Evolutionary conservation across 2,329 filamentous ascomycete species (phyloP).

Genomic region (Talaromyces sp.): DNA sequence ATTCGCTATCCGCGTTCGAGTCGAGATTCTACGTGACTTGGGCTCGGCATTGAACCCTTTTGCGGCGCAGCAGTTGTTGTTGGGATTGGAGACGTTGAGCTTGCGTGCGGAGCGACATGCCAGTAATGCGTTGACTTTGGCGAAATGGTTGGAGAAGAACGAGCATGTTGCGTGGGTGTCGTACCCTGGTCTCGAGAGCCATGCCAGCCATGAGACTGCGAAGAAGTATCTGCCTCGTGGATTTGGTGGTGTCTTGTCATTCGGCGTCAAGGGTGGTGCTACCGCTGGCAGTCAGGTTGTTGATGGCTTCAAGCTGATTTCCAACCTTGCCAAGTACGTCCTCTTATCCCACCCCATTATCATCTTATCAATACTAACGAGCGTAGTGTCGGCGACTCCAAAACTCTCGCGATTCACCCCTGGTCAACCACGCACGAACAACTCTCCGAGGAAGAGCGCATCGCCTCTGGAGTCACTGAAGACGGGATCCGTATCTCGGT

Average conservation of each 20-base stretch:
- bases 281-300: constrained; percentile 83
- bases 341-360: not conserved
- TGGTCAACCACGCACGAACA: constrained; percentile 96
- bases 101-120: constrained; percentile 84
- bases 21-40: constrained; percentile 86
- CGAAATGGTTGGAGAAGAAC: constrained; percentile 78
- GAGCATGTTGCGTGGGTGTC: constrained; percentile 87
- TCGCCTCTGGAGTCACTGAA: constrained; percentile 75
- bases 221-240: constrained; percentile 84
- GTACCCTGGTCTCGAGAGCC: constrained; percentile 82
- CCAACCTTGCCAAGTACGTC: constrained; percentile 79
- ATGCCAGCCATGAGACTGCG: constrained; percentile 73
- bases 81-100: constrained; percentile 86
- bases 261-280: constrained; percentile 87
- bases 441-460: constrained; percentile 75
- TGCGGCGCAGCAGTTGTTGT: constrained; percentile 83
- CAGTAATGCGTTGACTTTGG: constrained; percentile 74
- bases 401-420: constrained; percentile 91
- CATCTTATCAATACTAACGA: not conserved
- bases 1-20: constrained; percentile 80
- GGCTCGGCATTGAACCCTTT: constrained; percentile 84
- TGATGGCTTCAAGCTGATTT: constrained; percentile 91
- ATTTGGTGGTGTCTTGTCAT: constrained; percentile 85
- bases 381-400: constrained; percentile 76
- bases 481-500: constrained; percentile 94